Conservation (phyloP, 768 basidiomycete species). For the Lentinus tigrinus region DNA sequence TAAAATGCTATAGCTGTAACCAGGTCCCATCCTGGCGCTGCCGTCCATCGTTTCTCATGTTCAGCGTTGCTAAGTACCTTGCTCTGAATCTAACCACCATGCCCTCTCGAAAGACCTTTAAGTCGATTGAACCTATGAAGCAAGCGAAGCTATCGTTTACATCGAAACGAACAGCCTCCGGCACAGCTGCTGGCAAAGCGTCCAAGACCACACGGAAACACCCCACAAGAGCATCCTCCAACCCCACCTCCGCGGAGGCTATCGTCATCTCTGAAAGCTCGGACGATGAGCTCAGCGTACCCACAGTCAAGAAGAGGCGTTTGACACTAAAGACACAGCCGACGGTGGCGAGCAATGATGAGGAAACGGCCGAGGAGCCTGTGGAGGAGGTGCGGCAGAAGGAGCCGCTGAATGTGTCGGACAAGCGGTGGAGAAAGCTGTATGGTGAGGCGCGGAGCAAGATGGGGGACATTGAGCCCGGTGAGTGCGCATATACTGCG, state of each 20-base stretch:
- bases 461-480: slow-evolving; percentile 56
- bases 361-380: not conserved
- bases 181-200: not conserved
- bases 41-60: too few relatives aligned
- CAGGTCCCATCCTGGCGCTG: too few relatives aligned
- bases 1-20: too few relatives aligned
- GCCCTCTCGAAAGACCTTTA: slow-evolving; percentile 1
- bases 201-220: not conserved
- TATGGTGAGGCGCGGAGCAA: slow-evolving; percentile 46
- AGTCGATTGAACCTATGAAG: not conserved
- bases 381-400: not conserved
- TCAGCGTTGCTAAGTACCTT: too few relatives aligned
- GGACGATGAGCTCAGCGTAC: not conserved
- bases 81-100: slow-evolving; percentile 6
- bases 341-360: not conserved
- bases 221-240: not conserved
- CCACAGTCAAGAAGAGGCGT: slow-evolving; percentile 1
- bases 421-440: slow-evolving; percentile 45
- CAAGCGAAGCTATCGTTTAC: slow-evolving; percentile 12
- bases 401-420: slow-evolving; percentile 3
- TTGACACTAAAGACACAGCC: not conserved
- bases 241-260: not conserved
- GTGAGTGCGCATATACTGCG: slow-evolving; percentile 42
- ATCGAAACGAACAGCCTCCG: slow-evolving; percentile 10
- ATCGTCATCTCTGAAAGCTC: slow-evolving; percentile 12